Conservation (phyloP, 2,329 filamentous ascomycete species). For the Sarocladium oryzae region DNA sequence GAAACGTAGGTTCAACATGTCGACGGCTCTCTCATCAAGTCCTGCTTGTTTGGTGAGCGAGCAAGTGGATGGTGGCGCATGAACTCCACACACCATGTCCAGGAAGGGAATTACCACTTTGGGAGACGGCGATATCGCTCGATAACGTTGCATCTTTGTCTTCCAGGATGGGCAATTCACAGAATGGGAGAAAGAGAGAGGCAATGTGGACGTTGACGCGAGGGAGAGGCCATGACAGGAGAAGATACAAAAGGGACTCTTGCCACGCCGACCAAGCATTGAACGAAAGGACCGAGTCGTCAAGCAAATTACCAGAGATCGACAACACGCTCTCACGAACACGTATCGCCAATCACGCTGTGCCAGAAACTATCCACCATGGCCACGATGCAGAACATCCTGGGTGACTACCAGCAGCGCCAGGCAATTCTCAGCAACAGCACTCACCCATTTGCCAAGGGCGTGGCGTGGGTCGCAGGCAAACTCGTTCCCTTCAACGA, state of each 20-base stretch:
- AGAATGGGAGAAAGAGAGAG: neutral
- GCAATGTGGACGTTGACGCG: neutral
- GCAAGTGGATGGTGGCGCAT: neutral
- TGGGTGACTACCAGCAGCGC: slow-evolving; percentile 28
- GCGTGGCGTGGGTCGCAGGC: slow-evolving; percentile 41
- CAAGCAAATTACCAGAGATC: too few species aligned
- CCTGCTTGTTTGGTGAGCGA: too few species aligned
- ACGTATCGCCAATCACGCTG: neutral
- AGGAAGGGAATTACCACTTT: slow-evolving; percentile 1
- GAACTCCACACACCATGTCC: neutral
- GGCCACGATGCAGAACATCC: slow-evolving; percentile 38
- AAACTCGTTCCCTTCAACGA: slow-evolving; percentile 35
- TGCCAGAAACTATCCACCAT: neutral
- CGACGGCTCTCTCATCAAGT: too few species aligned
- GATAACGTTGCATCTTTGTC: neutral
- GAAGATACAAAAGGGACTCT: slow-evolving; percentile 3
- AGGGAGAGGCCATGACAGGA: neutral
- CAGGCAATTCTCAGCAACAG: slow-evolving; percentile 22
- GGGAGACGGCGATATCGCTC: neutral
- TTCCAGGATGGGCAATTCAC: neutral
- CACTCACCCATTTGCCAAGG: slow-evolving; percentile 32
- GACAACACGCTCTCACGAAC: too few species aligned
- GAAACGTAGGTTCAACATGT: too few species aligned
- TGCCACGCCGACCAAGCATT: too few species aligned
- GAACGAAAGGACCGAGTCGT: neutral